phyloP scores from a whole-genome alignment of 1,284 basidiomycete genomes.

The Trametes polyzona region DNA sequence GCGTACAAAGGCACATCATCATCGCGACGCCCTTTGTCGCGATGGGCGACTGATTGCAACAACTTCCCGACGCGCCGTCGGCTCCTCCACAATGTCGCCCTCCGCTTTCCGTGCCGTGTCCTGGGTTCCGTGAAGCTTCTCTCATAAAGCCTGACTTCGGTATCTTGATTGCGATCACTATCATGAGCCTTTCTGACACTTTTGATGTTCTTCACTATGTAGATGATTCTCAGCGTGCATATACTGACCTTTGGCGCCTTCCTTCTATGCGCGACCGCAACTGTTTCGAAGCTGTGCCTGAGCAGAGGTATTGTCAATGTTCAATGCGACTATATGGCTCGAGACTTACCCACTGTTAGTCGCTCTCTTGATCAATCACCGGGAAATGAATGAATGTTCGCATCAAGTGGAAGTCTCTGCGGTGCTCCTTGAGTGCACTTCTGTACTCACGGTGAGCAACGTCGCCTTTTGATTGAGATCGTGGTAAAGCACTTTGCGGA shows the following conservation, averaged over 20 bases:
- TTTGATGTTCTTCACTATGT: conserved; percentile 5
- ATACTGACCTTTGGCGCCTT: neutral
- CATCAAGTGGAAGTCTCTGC: no score
- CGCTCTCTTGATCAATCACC: neutral
- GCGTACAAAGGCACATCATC: conserved; percentile 2
- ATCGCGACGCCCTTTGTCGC: neutral
- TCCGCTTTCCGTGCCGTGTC: neutral
- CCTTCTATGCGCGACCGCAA: neutral
- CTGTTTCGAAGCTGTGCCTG: neutral
- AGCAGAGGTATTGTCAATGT: neutral
- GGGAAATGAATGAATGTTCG: no score
- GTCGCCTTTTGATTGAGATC: neutral
- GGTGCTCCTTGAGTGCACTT: neutral
- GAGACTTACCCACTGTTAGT: neutral
- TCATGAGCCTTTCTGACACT: conserved; percentile 10
- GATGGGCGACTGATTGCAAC: neutral
- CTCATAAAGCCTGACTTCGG: neutral
- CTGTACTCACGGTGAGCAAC: neutral
- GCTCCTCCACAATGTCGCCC: neutral
- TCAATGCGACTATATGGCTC: no score
- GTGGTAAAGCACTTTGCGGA: neutral
- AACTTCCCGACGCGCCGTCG: neutral
- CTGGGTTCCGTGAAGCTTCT: neutral
- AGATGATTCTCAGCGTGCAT: neutral
- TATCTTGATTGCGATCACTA: conserved; percentile 11